Evolutionary conservation across 306 rosid species (phyloP).

Genomic region (Trichosanthes truncata): DNA sequence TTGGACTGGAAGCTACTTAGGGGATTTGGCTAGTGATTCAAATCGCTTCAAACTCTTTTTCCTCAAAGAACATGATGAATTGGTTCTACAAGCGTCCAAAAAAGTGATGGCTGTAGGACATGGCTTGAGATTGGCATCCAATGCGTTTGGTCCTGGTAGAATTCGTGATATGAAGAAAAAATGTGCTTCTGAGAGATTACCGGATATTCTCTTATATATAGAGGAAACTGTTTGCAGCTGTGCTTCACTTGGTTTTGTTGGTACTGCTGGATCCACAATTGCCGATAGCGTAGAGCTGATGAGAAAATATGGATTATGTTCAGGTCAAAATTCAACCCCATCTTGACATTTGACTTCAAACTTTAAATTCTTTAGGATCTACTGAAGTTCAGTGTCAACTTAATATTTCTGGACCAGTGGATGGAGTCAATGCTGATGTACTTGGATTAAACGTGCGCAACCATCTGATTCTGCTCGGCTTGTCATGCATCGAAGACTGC

Average conservation of each 20-base stretch:
- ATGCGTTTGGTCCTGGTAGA: conserved; percentile 18
- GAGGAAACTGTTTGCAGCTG: conserved; percentile 80
- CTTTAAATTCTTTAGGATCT: not conserved
- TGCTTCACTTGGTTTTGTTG: conserved; percentile 81
- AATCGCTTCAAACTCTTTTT: conserved; percentile 41
- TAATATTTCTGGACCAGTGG: not conserved
- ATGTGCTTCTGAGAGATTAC: conserved; percentile 36
- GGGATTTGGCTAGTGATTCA: conserved; percentile 41
- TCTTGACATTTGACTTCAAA: not conserved
- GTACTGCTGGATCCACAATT: conserved; percentile 82
- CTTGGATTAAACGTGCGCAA: not conserved
- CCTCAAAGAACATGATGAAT: conserved; percentile 38
- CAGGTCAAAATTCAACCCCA: not conserved
- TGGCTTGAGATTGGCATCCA: conserved; percentile 30
- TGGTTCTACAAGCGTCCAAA: conserved; percentile 37
- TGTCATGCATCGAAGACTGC: not conserved
- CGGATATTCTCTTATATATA: conserved; percentile 58
- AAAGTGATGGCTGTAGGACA: conserved; percentile 41
- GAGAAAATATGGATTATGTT: conserved; percentile 46
- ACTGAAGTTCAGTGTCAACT: not conserved
- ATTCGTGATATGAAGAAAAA: conserved; percentile 24
- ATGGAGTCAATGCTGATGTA: not conserved
- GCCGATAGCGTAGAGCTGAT: conserved; percentile 65
- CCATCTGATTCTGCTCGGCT: not conserved
- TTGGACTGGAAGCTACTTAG: conserved; percentile 69